Evolutionary conservation across 1,139 yeast species (phyloP).

Genomic region (Debaryomyces coudertii): DNA sequence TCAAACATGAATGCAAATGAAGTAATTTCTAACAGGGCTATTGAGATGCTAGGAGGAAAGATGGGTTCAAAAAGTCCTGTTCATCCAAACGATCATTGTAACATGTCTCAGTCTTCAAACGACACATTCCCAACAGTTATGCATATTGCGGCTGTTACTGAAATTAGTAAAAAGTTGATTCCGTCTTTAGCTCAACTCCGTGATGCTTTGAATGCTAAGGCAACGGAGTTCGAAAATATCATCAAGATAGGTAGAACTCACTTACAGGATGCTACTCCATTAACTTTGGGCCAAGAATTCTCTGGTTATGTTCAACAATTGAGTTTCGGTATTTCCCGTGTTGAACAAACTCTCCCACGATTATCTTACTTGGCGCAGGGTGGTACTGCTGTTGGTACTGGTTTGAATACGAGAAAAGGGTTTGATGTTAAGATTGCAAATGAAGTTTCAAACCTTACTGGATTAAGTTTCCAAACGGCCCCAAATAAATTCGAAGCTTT

Average conservation of each 20-base stretch:
- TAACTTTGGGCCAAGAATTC: constrained; percentile 93
- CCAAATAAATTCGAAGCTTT: constrained; percentile 96
- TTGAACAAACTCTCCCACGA: constrained; percentile 68
- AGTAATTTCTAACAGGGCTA: constrained; percentile 92
- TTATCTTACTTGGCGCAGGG: constrained; percentile 87
- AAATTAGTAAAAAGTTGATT: constrained; percentile 67
- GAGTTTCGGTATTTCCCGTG: constrained; percentile 78
- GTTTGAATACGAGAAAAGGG: constrained; percentile 84
- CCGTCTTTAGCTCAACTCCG: constrained; percentile 75
- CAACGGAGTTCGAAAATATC: constrained; percentile 75
- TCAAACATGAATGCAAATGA: constrained; percentile 96
- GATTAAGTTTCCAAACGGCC: constrained; percentile 80
- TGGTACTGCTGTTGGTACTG: constrained; percentile 98
- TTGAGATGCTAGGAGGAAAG: constrained; percentile 84
- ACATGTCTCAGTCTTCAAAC: constrained; percentile 93
- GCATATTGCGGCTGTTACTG: constrained; percentile 95
- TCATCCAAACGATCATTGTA: constrained; percentile 94
- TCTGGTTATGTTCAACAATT: constrained; percentile 90
- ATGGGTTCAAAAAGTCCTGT: constrained; percentile 86
- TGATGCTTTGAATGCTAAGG: constrained; percentile 67
- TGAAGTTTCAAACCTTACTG: constrained; percentile 76
- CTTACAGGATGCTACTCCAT: constrained; percentile 93
- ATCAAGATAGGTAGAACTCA: constrained; percentile 97
- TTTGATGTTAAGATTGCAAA: constrained; percentile 78
- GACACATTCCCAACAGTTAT: constrained; percentile 96